A percentile compares a stretch with the other conserved stretches of the same genome.
Evolutionary conservation across 352 stramenopile species (phyloP).

Genomic region (Globisporangium cederbergense): DNA sequence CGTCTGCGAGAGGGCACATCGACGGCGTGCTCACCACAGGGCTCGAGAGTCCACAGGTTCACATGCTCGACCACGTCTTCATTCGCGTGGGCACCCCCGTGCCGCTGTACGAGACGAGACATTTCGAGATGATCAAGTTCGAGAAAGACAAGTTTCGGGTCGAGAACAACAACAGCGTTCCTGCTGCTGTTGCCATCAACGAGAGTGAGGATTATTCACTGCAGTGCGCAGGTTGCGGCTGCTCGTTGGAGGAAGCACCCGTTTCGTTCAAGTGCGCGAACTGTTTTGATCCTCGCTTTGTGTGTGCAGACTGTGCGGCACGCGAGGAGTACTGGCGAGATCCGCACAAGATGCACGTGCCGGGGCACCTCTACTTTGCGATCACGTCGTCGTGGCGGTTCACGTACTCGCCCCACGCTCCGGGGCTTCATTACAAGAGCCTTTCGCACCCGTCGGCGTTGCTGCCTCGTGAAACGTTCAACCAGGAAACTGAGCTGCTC

Average conservation of each 20-base stretch:
- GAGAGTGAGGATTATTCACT: background rate
- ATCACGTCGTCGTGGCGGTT: slow-evolving; percentile 43
- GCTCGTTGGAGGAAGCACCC: slow-evolving; percentile 27
- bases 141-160: slow-evolving; percentile 20
- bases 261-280: slow-evolving; percentile 67
- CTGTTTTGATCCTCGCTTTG: slow-evolving; percentile 43
- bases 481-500: slow-evolving; percentile 52
- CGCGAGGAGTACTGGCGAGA: slow-evolving; percentile 48
- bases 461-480: slow-evolving; percentile 50
- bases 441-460: slow-evolving; percentile 52
- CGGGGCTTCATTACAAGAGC: slow-evolving; percentile 30
- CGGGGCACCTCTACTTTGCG: slow-evolving; percentile 67
- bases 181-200: background rate
- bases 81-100: slow-evolving; percentile 57
- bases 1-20: slow-evolving; percentile 9
- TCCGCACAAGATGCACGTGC: slow-evolving; percentile 48
- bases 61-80: slow-evolving; percentile 60
- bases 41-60: slow-evolving; percentile 15
- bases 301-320: slow-evolving; percentile 44
- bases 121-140: slow-evolving; percentile 37
- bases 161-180: background rate
- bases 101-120: slow-evolving; percentile 54
- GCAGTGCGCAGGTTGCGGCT: slow-evolving; percentile 30
- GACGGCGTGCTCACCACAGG: slow-evolving; percentile 12
- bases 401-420: slow-evolving; percentile 23